A percentile compares a stretch with the other conserved stretches of the same genome.
phyloP scores from a whole-genome alignment of 805 yeast genomes.

The Cyberlindnera lachancei region DNA sequence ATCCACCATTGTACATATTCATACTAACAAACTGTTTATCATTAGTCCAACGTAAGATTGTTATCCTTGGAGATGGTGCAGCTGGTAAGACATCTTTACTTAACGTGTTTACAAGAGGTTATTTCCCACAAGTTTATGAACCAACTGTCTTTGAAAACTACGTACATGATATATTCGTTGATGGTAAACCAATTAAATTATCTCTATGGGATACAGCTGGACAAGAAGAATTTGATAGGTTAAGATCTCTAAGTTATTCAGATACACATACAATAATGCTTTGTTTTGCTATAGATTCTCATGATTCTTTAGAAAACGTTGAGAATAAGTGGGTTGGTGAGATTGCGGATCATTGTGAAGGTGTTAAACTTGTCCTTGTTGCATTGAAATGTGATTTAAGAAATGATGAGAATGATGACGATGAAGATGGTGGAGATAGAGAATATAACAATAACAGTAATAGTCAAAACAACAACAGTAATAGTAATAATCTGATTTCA shows the following conservation, averaged over 20 bases:
- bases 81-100: slow-evolving; percentile 95
- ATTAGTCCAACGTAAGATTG: slow-evolving; percentile 85
- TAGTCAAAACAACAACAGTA: slow-evolving; percentile 27
- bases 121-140: slow-evolving; percentile 96
- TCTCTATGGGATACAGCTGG: slow-evolving; percentile 99
- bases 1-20: slow-evolving; percentile 5
- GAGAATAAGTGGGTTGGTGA: slow-evolving; percentile 96
- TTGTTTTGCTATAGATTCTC: slow-evolving; percentile 90
- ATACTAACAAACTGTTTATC: neutral
- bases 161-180: slow-evolving; percentile 94
- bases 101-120: slow-evolving; percentile 94
- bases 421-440: too few species aligned
- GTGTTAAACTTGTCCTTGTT: slow-evolving; percentile 86
- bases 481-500: slow-evolving; percentile 49
- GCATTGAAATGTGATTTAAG: slow-evolving; percentile 94
- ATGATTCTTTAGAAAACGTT: slow-evolving; percentile 91
- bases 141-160: slow-evolving; percentile 98
- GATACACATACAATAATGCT: slow-evolving; percentile 97
- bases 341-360: slow-evolving; percentile 94
- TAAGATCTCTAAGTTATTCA: slow-evolving; percentile 85
- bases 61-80: slow-evolving; percentile 95
- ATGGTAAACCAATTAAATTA: slow-evolving; percentile 84
- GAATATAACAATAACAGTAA: too few species aligned
- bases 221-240: slow-evolving; percentile 94
- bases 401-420: slow-evolving; percentile 48